phyloP scores from a whole-genome alignment of 768 basidiomycete species.

The Boletales sp. region DNA sequence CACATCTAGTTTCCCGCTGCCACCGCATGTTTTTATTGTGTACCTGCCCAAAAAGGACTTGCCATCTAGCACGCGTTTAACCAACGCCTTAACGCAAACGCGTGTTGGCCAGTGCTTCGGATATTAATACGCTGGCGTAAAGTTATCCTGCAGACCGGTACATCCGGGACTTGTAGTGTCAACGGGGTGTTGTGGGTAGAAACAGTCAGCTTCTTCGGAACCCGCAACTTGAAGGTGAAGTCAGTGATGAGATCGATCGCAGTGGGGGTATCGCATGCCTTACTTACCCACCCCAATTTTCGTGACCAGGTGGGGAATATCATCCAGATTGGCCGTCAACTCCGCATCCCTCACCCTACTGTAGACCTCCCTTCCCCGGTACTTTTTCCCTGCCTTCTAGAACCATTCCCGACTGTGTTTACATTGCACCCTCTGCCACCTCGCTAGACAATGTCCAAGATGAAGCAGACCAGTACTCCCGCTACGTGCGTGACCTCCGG shows the following conservation, averaged over 20 bases:
- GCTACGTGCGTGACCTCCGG: background rate
- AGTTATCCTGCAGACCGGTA: constrained; percentile 3
- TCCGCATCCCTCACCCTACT: background rate
- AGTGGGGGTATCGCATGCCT: constrained; percentile 1
- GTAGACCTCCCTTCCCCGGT: background rate
- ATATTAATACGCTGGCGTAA: background rate
- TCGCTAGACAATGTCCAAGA: background rate
- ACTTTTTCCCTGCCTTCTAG: background rate
- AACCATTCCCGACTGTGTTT: background rate
- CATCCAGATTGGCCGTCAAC: constrained; percentile 2
- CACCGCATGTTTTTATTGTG: background rate
- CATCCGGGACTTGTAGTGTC: constrained; percentile 5
- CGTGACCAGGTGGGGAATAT: constrained; percentile 2
- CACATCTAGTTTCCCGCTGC: background rate
- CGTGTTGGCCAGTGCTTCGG: background rate
- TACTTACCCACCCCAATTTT: background rate
- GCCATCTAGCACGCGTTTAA: background rate
- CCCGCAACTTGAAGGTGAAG: background rate
- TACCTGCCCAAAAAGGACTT: background rate
- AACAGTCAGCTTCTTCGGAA: background rate
- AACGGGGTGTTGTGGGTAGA: constrained; percentile 16
- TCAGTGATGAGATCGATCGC: constrained; percentile 10
- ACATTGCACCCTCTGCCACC: background rate
- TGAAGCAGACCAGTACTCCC: constrained; percentile 3
- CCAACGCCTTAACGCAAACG: background rate